These are phyloP conservation scores for Paecilomyces sp. DNA, from an alignment of 2,329 filamentous ascomycete species.

Conservation along the genomic window DNA sequence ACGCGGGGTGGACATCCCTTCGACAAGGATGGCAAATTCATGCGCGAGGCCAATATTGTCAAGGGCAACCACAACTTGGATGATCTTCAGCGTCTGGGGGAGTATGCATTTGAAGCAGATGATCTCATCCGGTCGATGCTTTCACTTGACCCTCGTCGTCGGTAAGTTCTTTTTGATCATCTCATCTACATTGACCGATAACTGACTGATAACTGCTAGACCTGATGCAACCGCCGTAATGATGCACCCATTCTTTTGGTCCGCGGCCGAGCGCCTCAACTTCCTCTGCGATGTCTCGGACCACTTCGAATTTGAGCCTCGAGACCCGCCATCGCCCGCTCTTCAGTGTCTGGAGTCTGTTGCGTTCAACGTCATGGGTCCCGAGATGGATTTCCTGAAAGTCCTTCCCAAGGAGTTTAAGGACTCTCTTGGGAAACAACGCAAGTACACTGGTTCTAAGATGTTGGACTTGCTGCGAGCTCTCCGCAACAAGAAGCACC, in stretches of 20 bases:
- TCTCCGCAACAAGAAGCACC: slow-evolving; percentile 91
- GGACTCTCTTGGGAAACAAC: slow-evolving; percentile 83
- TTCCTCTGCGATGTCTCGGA: slow-evolving; percentile 97
- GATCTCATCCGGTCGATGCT: slow-evolving; percentile 82
- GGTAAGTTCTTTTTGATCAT: slow-evolving; percentile 27
- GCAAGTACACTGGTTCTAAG: slow-evolving; percentile 81
- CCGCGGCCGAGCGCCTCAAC: slow-evolving; percentile 74
- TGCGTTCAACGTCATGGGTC: slow-evolving; percentile 37
- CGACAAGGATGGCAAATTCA: slow-evolving; percentile 88
- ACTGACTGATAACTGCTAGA: slow-evolving; percentile 16
- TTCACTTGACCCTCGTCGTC: slow-evolving; percentile 54
- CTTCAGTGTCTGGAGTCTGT: slow-evolving; percentile 53
- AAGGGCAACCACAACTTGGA: slow-evolving; percentile 72
- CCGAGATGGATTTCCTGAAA: slow-evolving; percentile 69
- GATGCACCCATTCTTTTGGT: slow-evolving; percentile 96
- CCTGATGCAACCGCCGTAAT: slow-evolving; percentile 74
- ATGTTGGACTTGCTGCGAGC: slow-evolving; percentile 84
- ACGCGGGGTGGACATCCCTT: slow-evolving; percentile 90
- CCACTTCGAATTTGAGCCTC: slow-evolving; percentile 86
- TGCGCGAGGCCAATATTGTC: slow-evolving; percentile 95
- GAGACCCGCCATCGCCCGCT: slow-evolving; percentile 68
- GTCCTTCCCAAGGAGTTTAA: slow-evolving; percentile 73
- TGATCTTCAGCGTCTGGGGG: slow-evolving; percentile 66
- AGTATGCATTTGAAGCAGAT: slow-evolving; percentile 78
- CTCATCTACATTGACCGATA: neutral